phyloP scores from a whole-genome alignment of 768 basidiomycete genomes.

The Crepidotus variabilis region DNA sequence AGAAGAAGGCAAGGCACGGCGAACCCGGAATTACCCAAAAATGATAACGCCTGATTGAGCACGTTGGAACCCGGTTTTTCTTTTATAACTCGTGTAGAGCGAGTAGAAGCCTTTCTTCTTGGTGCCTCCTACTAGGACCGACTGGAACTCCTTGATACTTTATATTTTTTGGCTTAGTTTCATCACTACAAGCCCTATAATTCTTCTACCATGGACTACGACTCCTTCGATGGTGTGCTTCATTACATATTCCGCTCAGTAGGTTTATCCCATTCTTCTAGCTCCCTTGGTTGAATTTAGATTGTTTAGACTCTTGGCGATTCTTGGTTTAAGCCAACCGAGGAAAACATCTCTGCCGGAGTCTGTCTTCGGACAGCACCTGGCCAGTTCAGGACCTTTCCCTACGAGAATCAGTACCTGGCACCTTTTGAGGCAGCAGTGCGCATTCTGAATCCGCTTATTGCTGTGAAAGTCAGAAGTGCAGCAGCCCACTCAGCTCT shows the following conservation, averaged over 20 bases:
- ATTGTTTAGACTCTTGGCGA: constrained; percentile 66
- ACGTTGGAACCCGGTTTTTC: background rate
- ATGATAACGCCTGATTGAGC: constrained; percentile 1
- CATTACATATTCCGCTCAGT: constrained; percentile 80
- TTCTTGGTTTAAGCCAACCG: constrained; percentile 83
- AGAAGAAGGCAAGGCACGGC: background rate
- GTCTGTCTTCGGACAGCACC: constrained; percentile 71
- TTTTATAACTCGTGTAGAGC: constrained; percentile 2
- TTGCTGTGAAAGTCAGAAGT: constrained; percentile 77
- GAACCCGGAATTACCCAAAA: constrained; percentile 1
- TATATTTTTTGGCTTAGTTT: background rate
- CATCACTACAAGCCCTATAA: background rate
- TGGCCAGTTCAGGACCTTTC: constrained; percentile 75
- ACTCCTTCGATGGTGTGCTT: constrained; percentile 74
- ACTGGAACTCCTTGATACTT: background rate
- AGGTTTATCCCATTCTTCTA: constrained; percentile 17
- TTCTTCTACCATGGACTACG: constrained; percentile 59
- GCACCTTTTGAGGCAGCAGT: constrained; percentile 82
- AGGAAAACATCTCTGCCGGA: constrained; percentile 77
- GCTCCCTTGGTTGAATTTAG: background rate
- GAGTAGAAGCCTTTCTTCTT: background rate
- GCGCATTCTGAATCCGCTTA: constrained; percentile 71
- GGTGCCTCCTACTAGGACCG: constrained; percentile 5
- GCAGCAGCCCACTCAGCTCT: constrained; percentile 81
- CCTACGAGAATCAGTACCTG: constrained; percentile 79